Base-by-base conservation (phyloP, 306 rosid species). In the Cajanus cajan region DNA sequence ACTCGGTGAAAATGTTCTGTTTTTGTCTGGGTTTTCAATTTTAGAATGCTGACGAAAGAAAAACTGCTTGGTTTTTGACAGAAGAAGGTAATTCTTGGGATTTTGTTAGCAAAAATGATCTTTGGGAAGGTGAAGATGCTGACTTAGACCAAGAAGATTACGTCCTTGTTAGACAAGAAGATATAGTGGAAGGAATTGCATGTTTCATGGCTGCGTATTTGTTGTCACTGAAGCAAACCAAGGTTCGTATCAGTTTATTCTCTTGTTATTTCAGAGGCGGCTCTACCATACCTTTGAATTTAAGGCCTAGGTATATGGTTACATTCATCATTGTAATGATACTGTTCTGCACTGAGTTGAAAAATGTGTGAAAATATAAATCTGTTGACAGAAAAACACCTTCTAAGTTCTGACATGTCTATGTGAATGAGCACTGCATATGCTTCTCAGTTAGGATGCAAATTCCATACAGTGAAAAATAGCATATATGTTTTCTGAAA, bases 181-280 rank as follows among this genome's bases (percentile, higher is more conserved):
- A 95, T 87, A 95, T 92, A 80, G 90, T 92, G 55, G 98, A 95
- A 71, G 98, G 98, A 45, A 87, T 92, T 69, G 95, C 98, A 7
- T 92, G 97, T 89, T 95, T 90, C 87, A 95, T 95, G 97, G 96
- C 98, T 57, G 94, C 97, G 6, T 95, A 95, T 83, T 84, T 95
- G 78, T 76, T 89, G 79, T 90, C 97, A 77, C 91, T 95, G 52
- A 88, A 95, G 87, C 89, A 92, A 86, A 92, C 98, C 77, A 92
- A 95, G 91, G 97, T 91, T 84, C 77, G 54, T 48, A 41, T 40
- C 64, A 81, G 62, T 66, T 5, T 52, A 18, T 58, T 66, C 63
- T 77, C 44, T 58, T 77, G 57, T 66, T 52, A 64, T 44, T 15
- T 4, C 7, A 39, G 50, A 72, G 59, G 43, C 66, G 59, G 43